Evolutionary conservation across 805 yeast species (phyloP).

Genomic region (Sungouiozyma ichnusensis): DNA sequence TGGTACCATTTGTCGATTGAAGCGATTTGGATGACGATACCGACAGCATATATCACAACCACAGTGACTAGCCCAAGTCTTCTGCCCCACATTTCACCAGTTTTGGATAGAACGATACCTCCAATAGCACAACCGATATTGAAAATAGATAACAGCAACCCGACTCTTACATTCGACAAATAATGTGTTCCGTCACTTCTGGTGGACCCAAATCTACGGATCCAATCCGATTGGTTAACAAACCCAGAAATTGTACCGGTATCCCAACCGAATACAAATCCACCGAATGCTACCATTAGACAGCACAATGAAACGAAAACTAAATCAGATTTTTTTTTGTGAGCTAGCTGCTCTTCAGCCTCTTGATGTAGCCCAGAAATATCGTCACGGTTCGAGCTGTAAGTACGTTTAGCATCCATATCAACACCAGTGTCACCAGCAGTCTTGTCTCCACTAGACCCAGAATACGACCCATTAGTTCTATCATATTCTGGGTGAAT

Average conservation of each 20-base stretch:
- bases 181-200: conserved; percentile 27
- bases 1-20: conserved; percentile 50
- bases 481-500: not conserved
- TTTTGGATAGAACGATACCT: conserved; percentile 47
- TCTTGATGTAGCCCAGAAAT: not conserved
- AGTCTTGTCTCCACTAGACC: not conserved
- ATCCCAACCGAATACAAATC: conserved; percentile 59
- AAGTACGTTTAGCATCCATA: not conserved
- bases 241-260: conserved; percentile 75
- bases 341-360: not conserved
- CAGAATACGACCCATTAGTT: not conserved
- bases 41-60: conserved; percentile 55
- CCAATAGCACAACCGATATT: conserved; percentile 73
- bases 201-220: conserved; percentile 41
- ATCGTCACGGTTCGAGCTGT: not conserved
- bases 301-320: conserved; percentile 24
- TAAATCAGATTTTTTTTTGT: conserved; percentile 12
- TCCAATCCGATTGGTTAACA: conserved; percentile 47
- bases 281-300: conserved; percentile 52
- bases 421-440: not conserved
- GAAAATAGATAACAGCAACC: conserved; percentile 50
- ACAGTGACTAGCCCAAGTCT: conserved; percentile 50
- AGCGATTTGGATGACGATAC: conserved; percentile 59
- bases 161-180: conserved; percentile 45
- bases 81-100: conserved; percentile 58